phyloP scores from a whole-genome alignment of 129 eudicot species.

The Flaveria ramosissima region DNA sequence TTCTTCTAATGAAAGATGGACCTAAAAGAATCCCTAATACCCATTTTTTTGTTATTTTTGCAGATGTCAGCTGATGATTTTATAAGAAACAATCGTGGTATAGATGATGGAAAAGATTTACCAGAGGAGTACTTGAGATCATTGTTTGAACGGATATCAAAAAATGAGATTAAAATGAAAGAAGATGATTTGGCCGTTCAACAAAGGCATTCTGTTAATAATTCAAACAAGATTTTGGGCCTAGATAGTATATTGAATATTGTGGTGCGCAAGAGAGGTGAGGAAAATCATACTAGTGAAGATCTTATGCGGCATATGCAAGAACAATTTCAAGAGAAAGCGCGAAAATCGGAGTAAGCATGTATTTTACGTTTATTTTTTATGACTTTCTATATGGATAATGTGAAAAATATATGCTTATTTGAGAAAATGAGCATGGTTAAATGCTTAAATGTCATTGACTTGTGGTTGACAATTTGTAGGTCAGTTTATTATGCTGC shows the following conservation, averaged over 20 bases:
- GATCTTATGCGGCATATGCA: conserved; percentile 96
- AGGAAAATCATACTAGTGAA: conserved; percentile 73
- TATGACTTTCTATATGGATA: conserved; percentile 8
- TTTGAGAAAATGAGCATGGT: not conserved
- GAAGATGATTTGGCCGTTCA: conserved; percentile 77
- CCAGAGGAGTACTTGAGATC: conserved; percentile 84
- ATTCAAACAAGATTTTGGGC: conserved; percentile 80
- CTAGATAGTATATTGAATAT: conserved; percentile 87
- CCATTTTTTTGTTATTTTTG: conserved; percentile 24
- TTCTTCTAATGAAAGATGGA: conserved; percentile 6
- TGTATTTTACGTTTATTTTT: conserved; percentile 27
- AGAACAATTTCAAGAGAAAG: conserved; percentile 97
- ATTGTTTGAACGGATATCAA: conserved; percentile 81
- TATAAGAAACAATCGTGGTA: conserved; percentile 95
- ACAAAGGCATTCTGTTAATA: conserved; percentile 68
- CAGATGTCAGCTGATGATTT: conserved; percentile 99
- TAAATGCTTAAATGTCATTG: not conserved
- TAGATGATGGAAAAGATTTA: conserved; percentile 97
- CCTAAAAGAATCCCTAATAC: conserved; percentile 19
- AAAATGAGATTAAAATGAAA: conserved; percentile 96
- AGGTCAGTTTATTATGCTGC: conserved; percentile 99
- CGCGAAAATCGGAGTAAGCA: conserved; percentile 96
- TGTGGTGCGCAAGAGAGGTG: conserved; percentile 85
- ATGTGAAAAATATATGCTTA: not conserved
- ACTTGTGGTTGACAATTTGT: conserved; percentile 29